Evolutionary conservation across 345 rosid species (phyloP).

Genomic region (Noccaea caerulescens): DNA sequence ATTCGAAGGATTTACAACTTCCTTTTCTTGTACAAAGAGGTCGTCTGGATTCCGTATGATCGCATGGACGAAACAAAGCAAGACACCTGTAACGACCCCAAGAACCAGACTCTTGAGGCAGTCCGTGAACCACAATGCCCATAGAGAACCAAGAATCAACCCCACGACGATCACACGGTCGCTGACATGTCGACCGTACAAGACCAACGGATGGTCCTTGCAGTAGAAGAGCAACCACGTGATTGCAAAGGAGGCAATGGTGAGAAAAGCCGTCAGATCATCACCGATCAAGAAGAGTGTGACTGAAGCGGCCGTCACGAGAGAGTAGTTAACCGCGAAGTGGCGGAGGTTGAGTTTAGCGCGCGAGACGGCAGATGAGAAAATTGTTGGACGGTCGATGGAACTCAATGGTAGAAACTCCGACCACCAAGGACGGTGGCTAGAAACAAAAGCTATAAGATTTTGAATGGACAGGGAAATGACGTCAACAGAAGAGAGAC

Average conservation of each 20-base stretch:
- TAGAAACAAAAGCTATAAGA: conserved; percentile 44
- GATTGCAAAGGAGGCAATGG: conserved; percentile 27
- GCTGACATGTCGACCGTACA: conserved; percentile 42
- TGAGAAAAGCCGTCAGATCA: conserved; percentile 45
- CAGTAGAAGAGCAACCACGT: conserved; percentile 54
- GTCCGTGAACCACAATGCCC: conserved; percentile 46
- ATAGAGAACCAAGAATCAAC: conserved; percentile 42
- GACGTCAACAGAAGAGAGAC: conserved; percentile 39
- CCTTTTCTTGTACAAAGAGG: conserved; percentile 41
- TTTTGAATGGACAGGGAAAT: conserved; percentile 52
- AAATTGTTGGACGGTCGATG: conserved; percentile 42
- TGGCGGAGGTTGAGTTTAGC: conserved; percentile 38
- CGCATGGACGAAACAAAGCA: conserved; percentile 47
- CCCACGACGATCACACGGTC: conserved; percentile 42
- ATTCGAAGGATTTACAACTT: conserved; percentile 33
- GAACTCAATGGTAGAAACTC: conserved; percentile 48
- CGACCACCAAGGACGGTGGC: conserved; percentile 54
- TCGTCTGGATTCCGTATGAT: conserved; percentile 46
- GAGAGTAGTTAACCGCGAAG: conserved; percentile 51
- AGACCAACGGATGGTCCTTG: conserved; percentile 50
- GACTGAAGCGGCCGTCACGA: conserved; percentile 32
- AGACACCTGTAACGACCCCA: conserved; percentile 39
- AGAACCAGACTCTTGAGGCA: conserved; percentile 37
- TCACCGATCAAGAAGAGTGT: conserved; percentile 41
- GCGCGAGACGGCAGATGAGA: conserved; percentile 41